These are phyloP conservation scores for Leccinellum luteum DNA, from an alignment of 768 basidiomycete species.

Conservation along the genomic window DNA sequence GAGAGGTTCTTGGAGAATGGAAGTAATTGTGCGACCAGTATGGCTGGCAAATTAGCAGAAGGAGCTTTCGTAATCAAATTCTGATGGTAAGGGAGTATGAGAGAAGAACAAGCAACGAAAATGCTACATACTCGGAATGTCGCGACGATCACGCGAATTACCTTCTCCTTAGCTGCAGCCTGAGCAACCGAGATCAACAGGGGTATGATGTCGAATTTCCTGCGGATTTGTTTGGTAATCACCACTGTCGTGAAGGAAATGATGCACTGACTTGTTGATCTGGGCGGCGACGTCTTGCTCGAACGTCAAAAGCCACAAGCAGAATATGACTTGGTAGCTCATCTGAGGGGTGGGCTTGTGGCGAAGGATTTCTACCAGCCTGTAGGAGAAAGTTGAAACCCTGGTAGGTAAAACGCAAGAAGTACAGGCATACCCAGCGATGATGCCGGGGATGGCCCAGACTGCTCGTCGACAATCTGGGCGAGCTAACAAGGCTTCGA, in stretches of 20 bases:
- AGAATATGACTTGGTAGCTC: conserved; percentile 91
- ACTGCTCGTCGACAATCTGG: conserved; percentile 76
- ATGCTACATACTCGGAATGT: conserved; percentile 69
- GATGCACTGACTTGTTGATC: conserved; percentile 73
- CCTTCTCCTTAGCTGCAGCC: conserved; percentile 93
- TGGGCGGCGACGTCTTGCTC: conserved; percentile 82
- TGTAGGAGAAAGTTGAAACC: conserved; percentile 28
- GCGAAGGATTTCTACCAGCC: conserved; percentile 80
- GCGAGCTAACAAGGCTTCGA: conserved; percentile 82
- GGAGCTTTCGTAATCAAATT: conserved; percentile 92
- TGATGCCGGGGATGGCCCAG: conserved; percentile 71
- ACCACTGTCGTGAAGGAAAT: neutral
- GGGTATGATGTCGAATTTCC: conserved; percentile 88
- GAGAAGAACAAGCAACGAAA: neutral
- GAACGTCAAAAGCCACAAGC: conserved; percentile 92
- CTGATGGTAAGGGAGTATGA: conserved; percentile 35
- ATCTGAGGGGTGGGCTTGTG: conserved; percentile 86
- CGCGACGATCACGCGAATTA: conserved; percentile 88
- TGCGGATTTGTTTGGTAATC: conserved; percentile 30
- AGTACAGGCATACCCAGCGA: conserved; percentile 53
- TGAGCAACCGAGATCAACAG: conserved; percentile 82
- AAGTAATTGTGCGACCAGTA: conserved; percentile 85
- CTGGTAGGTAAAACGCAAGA: neutral
- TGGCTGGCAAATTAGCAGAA: conserved; percentile 81
- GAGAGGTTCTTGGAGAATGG: conserved; percentile 85